Evolutionary conservation across 495 filamentous ascomycete genomes (phyloP), one percentile per base, ranked within the genome.

Genomic region (Penicillium subrubescens): DNA sequence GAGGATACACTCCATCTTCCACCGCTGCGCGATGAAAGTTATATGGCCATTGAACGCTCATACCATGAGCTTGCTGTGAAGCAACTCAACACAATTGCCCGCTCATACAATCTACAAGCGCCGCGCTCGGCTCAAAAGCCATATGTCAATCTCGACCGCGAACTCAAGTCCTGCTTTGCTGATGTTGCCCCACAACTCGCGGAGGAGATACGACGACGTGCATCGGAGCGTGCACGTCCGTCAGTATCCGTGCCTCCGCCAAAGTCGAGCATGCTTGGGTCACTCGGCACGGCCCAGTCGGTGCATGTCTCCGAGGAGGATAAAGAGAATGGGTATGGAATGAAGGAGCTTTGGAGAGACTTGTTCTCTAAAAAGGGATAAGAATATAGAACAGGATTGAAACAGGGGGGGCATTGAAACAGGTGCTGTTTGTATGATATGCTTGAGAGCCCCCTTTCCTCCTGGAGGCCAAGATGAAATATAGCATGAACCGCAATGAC

Each of bases 51-150:
- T 33, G 94, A 99, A 71, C 76, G 79, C 15, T 81, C 90, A 6
- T 99, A 94, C 79, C 89, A 90, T 73, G 84, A 86, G 57, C 87
- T 97, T 7, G 85, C 92, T 37, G 87, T 99, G 71, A 83, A 84
- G 56, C 85, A 90, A 54, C 84, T 99, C 59, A 99, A 98, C 75
- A 72, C 73, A 31, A 82, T 94, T 19, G 89, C 94, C 15, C 87
- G 95, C 21, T 90, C 91, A 8, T 99, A 99, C 80, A 99, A 99
- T 65, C 86, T 99, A 0, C 92, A 95, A 86, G 95, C 95, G 0
- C 95, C 95, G 0, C 87, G 90, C 34, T 84, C 96, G 0, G 94
- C 94, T 14, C 95, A 94, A 74, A 98, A 98, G 77, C 92, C 95
- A 2, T 98, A 98, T 69, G 91, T 92, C 72, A 88, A 82, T 27